A percentile compares a stretch with the other conserved stretches of the same genome.
phyloP scores from a whole-genome alignment of 768 basidiomycete genomes.

The Myochromella boudieri region DNA sequence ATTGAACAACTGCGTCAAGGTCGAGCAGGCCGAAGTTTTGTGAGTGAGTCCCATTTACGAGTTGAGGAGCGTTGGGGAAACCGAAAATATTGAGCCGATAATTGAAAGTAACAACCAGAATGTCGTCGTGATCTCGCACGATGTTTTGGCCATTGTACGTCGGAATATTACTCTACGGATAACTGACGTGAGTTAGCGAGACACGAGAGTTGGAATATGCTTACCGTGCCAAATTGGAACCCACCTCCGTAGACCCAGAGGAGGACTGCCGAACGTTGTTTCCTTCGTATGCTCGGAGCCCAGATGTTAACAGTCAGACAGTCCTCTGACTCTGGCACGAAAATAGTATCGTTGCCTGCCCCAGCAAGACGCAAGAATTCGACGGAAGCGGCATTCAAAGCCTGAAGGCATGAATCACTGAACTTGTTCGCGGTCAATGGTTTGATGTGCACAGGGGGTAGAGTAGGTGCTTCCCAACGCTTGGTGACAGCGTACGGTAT shows the following conservation, averaged over 20 bases:
- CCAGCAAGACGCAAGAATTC: constrained; percentile 27
- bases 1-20: constrained; percentile 40
- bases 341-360: constrained; percentile 19
- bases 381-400: constrained; percentile 17
- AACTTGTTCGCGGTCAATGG: constrained; percentile 29
- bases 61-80: constrained; percentile 38
- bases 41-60: constrained; percentile 20
- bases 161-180: constrained; percentile 28
- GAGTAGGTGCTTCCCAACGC: constrained; percentile 32
- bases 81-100: constrained; percentile 41
- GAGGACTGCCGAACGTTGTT: constrained; percentile 35
- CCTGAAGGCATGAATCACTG: constrained; percentile 31
- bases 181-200: background rate
- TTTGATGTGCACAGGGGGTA: constrained; percentile 20
- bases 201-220: constrained; percentile 2
- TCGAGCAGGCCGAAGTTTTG: constrained; percentile 43
- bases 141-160: constrained; percentile 31
- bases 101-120: constrained; percentile 36
- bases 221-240: constrained; percentile 36
- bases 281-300: constrained; percentile 30
- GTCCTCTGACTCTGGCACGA: constrained; percentile 32
- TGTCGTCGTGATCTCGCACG: constrained; percentile 34
- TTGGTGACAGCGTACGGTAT: constrained; percentile 33
- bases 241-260: constrained; percentile 41
- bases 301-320: constrained; percentile 40